Evolutionary conservation across 495 filamentous ascomycete species (phyloP), one percentile per base, ranked within the genome.

Genomic region (Bacidia rubella): DNA sequence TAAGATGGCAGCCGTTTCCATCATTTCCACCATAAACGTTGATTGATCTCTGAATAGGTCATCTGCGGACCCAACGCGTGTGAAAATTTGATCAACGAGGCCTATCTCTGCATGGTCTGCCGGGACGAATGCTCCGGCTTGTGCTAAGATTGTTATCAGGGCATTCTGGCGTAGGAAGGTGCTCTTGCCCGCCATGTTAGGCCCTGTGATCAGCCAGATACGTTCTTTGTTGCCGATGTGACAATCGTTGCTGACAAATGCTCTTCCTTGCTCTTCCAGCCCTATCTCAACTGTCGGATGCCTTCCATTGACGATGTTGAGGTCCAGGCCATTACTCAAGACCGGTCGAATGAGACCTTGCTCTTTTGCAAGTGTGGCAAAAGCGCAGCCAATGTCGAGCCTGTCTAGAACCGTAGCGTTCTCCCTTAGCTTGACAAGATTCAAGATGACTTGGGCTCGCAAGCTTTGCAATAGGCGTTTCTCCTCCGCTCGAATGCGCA

Each of bases 181-280:
- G 62, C 82, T 87, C 68, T 98, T 98, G 25, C 92, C 92, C 4
- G 83, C 93, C 92, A 98, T 98, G 70, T 98, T 98, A n/a, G 93
- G 92, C 0, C 92, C 92, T 0, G 90, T 96, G 56, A 98, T 85
- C 23, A 98, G 76, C 83, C 86, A 90, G 40, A 89, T 74, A 2
- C 77, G 71, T 57, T 90, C 84, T 38, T 70, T 60, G 22, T 71
- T 74, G 19, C 83, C 84, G 15, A 96, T 66, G 41, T 85, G 74
- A 70, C 88, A 93, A 66, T 95, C 86, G 52, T 98, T 98, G 48
- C 79, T 75, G 25, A 85, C 82, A 60, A 98, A 98, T 2, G 70
- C 79, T 26, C 87, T 77, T 2, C 92, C 92, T 62, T 88, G 80
- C 49, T 85, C 81, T 53, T 78, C 73, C 0, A 98, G 73, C 0